Evolutionary conservation across 2,329 filamentous ascomycete species (phyloP).

Genomic region (Emmonsia crescens): DNA sequence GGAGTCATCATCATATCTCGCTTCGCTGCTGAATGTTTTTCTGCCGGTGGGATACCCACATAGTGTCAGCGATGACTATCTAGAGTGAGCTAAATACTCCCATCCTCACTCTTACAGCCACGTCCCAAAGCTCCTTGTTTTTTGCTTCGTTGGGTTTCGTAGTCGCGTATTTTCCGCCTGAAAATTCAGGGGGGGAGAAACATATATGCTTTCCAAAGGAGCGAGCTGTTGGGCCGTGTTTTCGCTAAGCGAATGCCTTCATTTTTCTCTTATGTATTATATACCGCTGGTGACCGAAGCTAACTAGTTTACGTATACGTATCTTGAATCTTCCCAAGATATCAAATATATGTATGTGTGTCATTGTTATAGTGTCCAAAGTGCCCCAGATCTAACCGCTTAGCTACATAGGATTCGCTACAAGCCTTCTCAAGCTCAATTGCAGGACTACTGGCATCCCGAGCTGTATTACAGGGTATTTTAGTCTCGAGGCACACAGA

Average conservation of each 20-base stretch:
- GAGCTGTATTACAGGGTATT: constrained; percentile 66
- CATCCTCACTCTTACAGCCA: background rate
- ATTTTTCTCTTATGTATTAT: background rate
- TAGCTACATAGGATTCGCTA: constrained; percentile 25
- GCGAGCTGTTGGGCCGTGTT: background rate
- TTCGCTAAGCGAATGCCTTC: background rate
- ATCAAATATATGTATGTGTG: constrained; percentile 55
- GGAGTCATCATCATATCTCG: constrained; percentile 17
- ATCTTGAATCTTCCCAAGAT: constrained; percentile 33
- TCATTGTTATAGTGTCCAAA: background rate
- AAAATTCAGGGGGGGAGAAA: background rate
- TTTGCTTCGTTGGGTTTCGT: background rate
- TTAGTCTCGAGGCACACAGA: constrained; percentile 2
- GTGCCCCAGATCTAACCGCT: background rate
- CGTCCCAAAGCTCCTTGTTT: background rate
- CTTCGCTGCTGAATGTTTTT: constrained; percentile 57
- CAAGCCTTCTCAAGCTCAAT: constrained; percentile 35
- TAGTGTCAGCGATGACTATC: constrained; percentile 75
- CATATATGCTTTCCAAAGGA: background rate
- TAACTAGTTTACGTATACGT: background rate
- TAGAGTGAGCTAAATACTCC: constrained; percentile 46
- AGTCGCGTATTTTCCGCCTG: background rate
- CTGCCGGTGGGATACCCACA: constrained; percentile 80
- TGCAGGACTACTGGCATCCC: constrained; percentile 56
- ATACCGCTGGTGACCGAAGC: background rate